Percentiles rank a stretch among this genome's conserved stretches.
Evolutionary conservation across 768 basidiomycete species (phyloP).

Genomic region (Coprinellus micaceus): DNA sequence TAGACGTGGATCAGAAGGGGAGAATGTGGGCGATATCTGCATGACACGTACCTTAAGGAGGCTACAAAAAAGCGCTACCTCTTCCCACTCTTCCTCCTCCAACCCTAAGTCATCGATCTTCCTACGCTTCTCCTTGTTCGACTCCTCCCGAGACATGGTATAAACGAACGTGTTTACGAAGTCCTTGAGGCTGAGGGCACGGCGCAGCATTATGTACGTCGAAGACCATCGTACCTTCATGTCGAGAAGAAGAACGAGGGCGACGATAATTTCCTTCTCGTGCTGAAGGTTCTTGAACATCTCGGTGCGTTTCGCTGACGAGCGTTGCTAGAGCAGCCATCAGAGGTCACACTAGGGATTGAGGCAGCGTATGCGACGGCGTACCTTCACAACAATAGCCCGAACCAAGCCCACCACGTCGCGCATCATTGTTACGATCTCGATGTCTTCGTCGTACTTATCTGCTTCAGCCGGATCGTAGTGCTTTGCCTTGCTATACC

Average conservation of each 20-base stretch:
- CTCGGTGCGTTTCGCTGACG: neutral
- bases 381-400: neutral
- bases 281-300: conserved; percentile 13
- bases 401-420: conserved; percentile 6
- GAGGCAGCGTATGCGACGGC: neutral
- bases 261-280: neutral
- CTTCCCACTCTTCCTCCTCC: conserved; percentile 21
- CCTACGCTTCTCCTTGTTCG: conserved; percentile 18
- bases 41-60: conserved; percentile 19
- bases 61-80: conserved; percentile 14
- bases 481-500: conserved; percentile 21
- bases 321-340: neutral
- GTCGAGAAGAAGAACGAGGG: conserved; percentile 23
- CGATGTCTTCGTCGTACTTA: neutral
- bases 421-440: conserved; percentile 2
- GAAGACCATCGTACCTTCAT: conserved; percentile 31
- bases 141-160: conserved; percentile 20
- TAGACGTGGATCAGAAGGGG: conserved; percentile 5
- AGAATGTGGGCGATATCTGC: neutral
- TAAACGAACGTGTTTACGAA: conserved; percentile 23
- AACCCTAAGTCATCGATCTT: conserved; percentile 20
- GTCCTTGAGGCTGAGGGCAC: conserved; percentile 8
- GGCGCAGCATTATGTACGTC: conserved; percentile 26
- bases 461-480: conserved; percentile 14
- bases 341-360: neutral